Percentiles rank a stretch among this genome's conserved stretches.
Evolutionary conservation across 2,329 filamentous ascomycete genomes (phyloP).

Genomic region (Aspergillus sp.): DNA sequence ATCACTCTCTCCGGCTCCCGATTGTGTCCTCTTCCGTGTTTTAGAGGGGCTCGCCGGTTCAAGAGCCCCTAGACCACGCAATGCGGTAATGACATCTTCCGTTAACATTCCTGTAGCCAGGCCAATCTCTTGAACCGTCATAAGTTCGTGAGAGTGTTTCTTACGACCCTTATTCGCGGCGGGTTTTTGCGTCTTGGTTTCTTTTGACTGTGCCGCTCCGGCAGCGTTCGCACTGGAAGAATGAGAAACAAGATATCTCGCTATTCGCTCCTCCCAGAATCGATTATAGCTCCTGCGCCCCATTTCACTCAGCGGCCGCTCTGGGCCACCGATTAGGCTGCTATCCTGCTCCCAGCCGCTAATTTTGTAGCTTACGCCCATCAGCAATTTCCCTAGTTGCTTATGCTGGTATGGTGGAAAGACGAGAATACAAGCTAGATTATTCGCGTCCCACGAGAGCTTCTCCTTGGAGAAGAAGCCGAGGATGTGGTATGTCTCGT

Average conservation of each 20-base stretch:
- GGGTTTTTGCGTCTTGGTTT: constrained; percentile 27
- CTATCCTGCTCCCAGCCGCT: constrained; percentile 67
- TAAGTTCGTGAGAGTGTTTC: constrained; percentile 42
- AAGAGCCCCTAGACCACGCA: constrained; percentile 77
- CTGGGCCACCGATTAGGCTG: constrained; percentile 81
- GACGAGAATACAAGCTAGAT: constrained; percentile 90
- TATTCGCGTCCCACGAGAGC: constrained; percentile 98
- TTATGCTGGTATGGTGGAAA: constrained; percentile 95
- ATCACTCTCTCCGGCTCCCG: constrained; percentile 19
- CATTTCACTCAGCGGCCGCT: constrained; percentile 87
- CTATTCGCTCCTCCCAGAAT: constrained; percentile 84
- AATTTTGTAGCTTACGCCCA: constrained; percentile 91
- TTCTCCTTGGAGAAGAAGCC: constrained; percentile 99
- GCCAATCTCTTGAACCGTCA: constrained; percentile 72
- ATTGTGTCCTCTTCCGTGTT: constrained; percentile 51
- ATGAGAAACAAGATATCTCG: constrained; percentile 61
- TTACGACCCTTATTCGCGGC: constrained; percentile 39
- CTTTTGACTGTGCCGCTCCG: constrained; percentile 22
- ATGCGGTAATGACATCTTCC: constrained; percentile 76
- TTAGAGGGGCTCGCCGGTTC: constrained; percentile 51
- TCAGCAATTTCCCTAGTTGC: constrained; percentile 82
- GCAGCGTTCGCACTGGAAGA: constrained; percentile 23
- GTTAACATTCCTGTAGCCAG: constrained; percentile 76
- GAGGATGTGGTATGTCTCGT: constrained; percentile 59
- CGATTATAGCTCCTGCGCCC: constrained; percentile 78